Conservation (phyloP, 2,329 filamentous ascomycete species). For the Ophiostoma populinum region DNA sequence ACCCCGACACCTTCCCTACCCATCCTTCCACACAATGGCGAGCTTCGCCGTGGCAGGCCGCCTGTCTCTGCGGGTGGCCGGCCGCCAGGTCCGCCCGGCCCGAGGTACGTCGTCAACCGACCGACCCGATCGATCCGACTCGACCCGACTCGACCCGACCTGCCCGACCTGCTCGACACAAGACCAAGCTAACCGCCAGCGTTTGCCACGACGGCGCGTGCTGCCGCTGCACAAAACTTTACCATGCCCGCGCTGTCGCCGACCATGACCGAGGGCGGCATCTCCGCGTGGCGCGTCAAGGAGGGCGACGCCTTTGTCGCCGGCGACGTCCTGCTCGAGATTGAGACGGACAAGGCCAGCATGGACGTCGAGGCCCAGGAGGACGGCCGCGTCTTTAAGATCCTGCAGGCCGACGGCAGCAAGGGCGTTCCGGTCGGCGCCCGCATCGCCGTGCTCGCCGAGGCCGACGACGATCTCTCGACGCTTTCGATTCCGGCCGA, state of each 20-base stretch:
- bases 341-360: conserved; percentile 85
- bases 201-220: conserved; percentile 43
- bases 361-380: conserved; percentile 94
- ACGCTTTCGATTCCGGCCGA: conserved; percentile 61
- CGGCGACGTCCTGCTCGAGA: conserved; percentile 77
- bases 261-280: conserved; percentile 89
- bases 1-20: no score
- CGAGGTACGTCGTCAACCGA: conserved; percentile 5
- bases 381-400: conserved; percentile 73
- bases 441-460: conserved; percentile 69
- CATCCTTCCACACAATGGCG: no score
- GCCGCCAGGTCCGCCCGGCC: conserved; percentile 7
- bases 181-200: conserved; percentile 25
- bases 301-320: conserved; percentile 70
- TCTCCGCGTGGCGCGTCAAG: conserved; percentile 70
- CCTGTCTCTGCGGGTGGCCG: conserved; percentile 13
- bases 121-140: background rate
- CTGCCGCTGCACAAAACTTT: conserved; percentile 66
- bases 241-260: conserved; percentile 83
- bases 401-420: conserved; percentile 53
- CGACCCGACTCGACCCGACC: no score
- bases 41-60: conserved; percentile 11
- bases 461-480: conserved; percentile 62
- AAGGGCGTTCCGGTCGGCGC: conserved; percentile 64
- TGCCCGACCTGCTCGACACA: no score